Evolutionary conservation across 2,329 filamentous ascomycete genomes (phyloP), one percentile per base, ranked within the genome.

Genomic region (Fusarium poae): DNA sequence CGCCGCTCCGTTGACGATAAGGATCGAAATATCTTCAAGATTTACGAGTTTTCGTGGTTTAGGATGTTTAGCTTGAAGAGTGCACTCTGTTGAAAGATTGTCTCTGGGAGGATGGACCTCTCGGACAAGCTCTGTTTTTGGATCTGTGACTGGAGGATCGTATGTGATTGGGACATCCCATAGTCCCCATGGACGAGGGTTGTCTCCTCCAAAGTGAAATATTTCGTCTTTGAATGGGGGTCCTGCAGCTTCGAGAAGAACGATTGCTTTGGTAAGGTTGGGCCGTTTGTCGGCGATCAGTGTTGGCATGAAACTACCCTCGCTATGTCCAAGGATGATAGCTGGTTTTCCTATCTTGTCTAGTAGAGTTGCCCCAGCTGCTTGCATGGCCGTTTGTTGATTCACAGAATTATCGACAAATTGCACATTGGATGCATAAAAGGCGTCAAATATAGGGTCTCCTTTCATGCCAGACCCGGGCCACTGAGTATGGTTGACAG

Each of bases 151-250:
- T 0, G 79, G 71, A 13, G 84, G 85, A 2, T 75, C 75, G 68
- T 85, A 88, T 0, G 79, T 81, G 18, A 88, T 61, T 0, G 83
- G 81, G n/a, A 83, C 79, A 44, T 84, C 79, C 8, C 84, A 81
- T 8, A 87, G 65, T 1, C 84, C 86, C 71, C 79, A 88, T 1
- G 77, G 69, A 3, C 80, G 74, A 4, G 77, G 74, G 1, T 77
- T 63, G 0, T 67, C 71, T 23, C 72, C 78, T n/a, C 74, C 77
- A 35, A 82, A 78, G 29, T 79, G 68, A 12, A 82, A 78, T 30
- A 79, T 73, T 12, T 76, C 77, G 16, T 85, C 81, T 27, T 68
- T 76, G 68, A 86, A 86, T 0, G 82, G 83, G 13, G 84, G 83
- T 0, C 83, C 83, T 0, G 76, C 77, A 4, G 83, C 82, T 71